Conservation (phyloP, 371 early-diverging fungal species). For the Blakeslea trispora region DNA sequence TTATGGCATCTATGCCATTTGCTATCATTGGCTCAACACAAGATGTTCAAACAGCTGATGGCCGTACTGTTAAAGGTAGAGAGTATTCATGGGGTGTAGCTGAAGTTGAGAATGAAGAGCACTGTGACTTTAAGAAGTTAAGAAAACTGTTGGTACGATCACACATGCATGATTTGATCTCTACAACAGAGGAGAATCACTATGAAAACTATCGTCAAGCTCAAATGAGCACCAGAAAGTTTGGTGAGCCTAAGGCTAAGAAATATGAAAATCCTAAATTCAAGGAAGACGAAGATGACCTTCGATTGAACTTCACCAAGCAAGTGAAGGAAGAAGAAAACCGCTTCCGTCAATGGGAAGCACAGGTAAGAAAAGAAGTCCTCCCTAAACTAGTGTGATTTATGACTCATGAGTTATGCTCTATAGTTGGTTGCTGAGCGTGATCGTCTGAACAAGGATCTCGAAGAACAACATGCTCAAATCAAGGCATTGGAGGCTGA, state of each 20-base stretch:
- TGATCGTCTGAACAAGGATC: slow-evolving; percentile 95
- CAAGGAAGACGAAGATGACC: slow-evolving; percentile 91
- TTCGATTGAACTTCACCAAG: slow-evolving; percentile 90
- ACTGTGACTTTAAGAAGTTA: slow-evolving; percentile 91
- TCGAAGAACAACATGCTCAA: slow-evolving; percentile 91
- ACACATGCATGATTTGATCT: slow-evolving; percentile 91
- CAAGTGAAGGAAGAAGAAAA: slow-evolving; percentile 91
- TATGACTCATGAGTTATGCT: not conserved
- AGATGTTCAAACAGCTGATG: slow-evolving; percentile 71
- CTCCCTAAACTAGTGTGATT: not conserved
- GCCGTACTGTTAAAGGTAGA: slow-evolving; percentile 77
- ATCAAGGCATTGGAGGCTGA: slow-evolving; percentile 92
- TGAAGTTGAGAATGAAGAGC: slow-evolving; percentile 85
- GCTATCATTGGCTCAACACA: slow-evolving; percentile 87
- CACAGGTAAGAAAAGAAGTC: slow-evolving; percentile 52
- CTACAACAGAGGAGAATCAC: slow-evolving; percentile 82
- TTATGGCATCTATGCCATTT: slow-evolving; percentile 88
- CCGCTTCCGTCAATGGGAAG: slow-evolving; percentile 94
- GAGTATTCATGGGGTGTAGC: slow-evolving; percentile 92
- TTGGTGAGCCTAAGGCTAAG: slow-evolving; percentile 72
- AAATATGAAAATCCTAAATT: slow-evolving; percentile 82
- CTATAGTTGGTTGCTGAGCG: slow-evolving; percentile 88
- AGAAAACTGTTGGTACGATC: slow-evolving; percentile 86
- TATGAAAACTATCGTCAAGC: slow-evolving; percentile 82
- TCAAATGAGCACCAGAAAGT: slow-evolving; percentile 78